These are phyloP conservation scores for Lachnellula occidentalis DNA, from an alignment of 2,329 filamentous ascomycete genomes.

Conservation along the genomic window DNA sequence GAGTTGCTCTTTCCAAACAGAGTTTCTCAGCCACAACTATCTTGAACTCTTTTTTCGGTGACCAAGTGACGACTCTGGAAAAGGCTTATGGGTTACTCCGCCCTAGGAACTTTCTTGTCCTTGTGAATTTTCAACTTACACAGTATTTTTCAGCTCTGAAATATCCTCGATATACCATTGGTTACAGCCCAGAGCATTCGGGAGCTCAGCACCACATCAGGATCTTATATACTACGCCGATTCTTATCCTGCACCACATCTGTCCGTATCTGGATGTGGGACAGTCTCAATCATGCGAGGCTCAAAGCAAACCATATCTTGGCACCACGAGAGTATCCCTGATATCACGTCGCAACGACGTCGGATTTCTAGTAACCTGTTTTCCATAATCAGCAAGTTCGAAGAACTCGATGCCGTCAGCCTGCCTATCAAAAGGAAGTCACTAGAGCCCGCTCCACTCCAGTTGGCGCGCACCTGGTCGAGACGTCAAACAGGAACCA, in stretches of 20 bases:
- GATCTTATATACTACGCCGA: neutral
- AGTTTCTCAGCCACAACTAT: neutral
- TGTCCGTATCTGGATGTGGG: neutral
- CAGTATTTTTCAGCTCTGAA: no score
- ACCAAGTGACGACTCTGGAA: neutral
- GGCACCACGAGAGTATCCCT: neutral
- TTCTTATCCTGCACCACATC: no score
- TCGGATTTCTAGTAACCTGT: constrained; percentile 10
- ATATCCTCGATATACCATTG: neutral
- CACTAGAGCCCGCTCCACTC: constrained; percentile 19
- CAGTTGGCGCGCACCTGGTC: constrained; percentile 7
- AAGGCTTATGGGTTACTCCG: neutral
- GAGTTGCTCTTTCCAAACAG: neutral
- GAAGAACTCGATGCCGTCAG: constrained; percentile 26
- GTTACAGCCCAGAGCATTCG: neutral
- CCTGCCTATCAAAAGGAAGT: constrained; percentile 11
- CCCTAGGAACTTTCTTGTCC: no score
- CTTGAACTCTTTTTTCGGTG: neutral
- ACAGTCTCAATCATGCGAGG: constrained; percentile 2
- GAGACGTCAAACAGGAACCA: neutral
- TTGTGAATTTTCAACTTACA: no score
- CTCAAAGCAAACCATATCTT: neutral
- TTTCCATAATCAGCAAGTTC: constrained; percentile 26
- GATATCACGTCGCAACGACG: neutral
- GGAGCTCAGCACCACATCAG: neutral